Conservation (phyloP, 2,329 filamentous ascomycete genomes). For the Diaporthe ampelina region DNA sequence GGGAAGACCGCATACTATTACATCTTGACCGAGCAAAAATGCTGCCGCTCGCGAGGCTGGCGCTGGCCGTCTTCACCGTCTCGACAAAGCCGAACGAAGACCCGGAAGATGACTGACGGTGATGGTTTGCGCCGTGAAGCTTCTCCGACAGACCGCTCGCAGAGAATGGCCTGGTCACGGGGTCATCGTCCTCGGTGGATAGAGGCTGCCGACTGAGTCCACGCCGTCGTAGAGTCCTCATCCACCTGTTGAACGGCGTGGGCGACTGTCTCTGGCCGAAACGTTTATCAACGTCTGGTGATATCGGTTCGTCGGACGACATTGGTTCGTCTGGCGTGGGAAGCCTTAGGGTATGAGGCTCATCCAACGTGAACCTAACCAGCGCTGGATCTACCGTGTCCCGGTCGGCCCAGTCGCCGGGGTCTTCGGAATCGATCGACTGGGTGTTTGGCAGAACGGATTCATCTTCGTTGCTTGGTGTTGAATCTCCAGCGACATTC, state of each 20-base stretch:
- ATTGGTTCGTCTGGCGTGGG: not conserved
- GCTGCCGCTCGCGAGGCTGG: slow-evolving; percentile 82
- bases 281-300: not conserved
- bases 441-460: not conserved
- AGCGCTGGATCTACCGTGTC: slow-evolving; percentile 39
- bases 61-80: slow-evolving; percentile 84
- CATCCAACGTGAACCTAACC: slow-evolving; percentile 39
- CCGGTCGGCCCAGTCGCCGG: slow-evolving; percentile 37
- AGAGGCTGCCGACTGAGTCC: slow-evolving; percentile 60
- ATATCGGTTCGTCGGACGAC: not conserved
- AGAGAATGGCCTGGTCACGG: slow-evolving; percentile 52
- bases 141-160: slow-evolving; percentile 44
- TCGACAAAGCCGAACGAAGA: slow-evolving; percentile 86
- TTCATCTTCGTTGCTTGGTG: not conserved
- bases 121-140: slow-evolving; percentile 47
- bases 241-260: slow-evolving; percentile 78
- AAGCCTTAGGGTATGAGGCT: slow-evolving; percentile 21
- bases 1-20: slow-evolving; percentile 66
- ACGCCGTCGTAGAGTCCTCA: slow-evolving; percentile 76
- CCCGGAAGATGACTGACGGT: slow-evolving; percentile 75
- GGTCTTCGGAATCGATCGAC: slow-evolving; percentile 16
- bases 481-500: not conserved
- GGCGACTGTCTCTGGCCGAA: slow-evolving; percentile 11
- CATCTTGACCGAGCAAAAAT: slow-evolving; percentile 72
- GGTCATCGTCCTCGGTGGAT: slow-evolving; percentile 42